A percentile compares a stretch with the other conserved stretches of the same genome.
Evolutionary conservation across 2,329 filamentous ascomycete species (phyloP).

Genomic region (Fusarium buxicola): DNA sequence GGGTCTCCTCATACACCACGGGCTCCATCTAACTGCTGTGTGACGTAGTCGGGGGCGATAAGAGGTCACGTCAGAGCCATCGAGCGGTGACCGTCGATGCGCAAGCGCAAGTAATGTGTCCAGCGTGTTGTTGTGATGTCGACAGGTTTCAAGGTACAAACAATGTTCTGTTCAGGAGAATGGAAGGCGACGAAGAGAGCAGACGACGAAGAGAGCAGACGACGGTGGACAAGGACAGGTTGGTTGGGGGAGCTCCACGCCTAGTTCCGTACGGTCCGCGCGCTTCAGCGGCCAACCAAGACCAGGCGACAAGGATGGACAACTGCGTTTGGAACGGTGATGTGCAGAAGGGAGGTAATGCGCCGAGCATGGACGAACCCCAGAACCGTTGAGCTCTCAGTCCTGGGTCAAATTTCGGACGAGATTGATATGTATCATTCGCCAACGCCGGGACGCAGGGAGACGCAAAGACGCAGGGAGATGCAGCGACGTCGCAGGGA

Average conservation of each 20-base stretch:
- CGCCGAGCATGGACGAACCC: conserved; percentile 18
- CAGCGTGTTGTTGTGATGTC: conserved; percentile 27
- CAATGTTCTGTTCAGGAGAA: conserved; percentile 41
- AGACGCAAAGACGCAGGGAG: conserved; percentile 29
- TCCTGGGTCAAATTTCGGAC: conserved; percentile 33
- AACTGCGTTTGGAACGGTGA: conserved; percentile 19
- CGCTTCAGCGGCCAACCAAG: conserved; percentile 33
- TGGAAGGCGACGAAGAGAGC: conserved; percentile 20
- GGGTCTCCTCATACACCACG: conserved; percentile 86
- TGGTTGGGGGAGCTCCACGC: conserved; percentile 45
- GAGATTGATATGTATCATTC: conserved; percentile 31
- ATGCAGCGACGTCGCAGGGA: conserved; percentile 23
- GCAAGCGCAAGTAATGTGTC: conserved; percentile 20
- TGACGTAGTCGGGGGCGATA: conserved; percentile 45
- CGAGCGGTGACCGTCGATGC: conserved; percentile 35
- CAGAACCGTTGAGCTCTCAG: conserved; percentile 16
- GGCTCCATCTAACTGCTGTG: conserved; percentile 74
- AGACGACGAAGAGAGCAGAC: conserved; percentile 30
- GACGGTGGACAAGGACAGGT: conserved; percentile 38
- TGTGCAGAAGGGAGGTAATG: conserved; percentile 22
- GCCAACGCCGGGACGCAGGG: conserved; percentile 13
- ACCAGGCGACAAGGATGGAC: conserved; percentile 24
- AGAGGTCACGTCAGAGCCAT: conserved; percentile 48
- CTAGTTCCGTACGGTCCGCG: conserved; percentile 36
- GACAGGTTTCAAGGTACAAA: conserved; percentile 16